Base-by-base conservation (phyloP, 1,284 basidiomycete genomes). In the Boletus smithii region DNA sequence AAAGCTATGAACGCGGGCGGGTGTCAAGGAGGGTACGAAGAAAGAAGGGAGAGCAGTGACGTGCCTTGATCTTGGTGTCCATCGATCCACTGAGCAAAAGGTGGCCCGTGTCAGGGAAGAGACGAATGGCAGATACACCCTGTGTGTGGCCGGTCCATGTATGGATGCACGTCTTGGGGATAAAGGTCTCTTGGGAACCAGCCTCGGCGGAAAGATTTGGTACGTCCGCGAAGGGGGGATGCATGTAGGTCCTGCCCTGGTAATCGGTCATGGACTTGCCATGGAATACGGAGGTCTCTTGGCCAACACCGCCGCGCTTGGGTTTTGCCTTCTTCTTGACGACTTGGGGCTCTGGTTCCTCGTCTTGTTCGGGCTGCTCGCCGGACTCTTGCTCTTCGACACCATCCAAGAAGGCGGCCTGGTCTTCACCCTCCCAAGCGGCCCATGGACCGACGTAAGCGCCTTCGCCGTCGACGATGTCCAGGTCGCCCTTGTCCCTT, bases 81-180 rank as follows among this genome's bases (percentile, higher is more conserved):
- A 98, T 95, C 47, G 91, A 95, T 1, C 87, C 94, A 62, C 90
- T 95, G 50, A 99, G 80, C 53, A 99, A 67, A 24, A 99, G 73
- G 70, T 99, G 97, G 0, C 94, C 95, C 11, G 91, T 94, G 49
- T 86, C 77, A 7, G 97, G 97, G 71, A 99, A 95, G 33, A 93
- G 75, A 45, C 91, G 86, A 53, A 99, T 83, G 44, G 88, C 89
- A n/a, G 91, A 92, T 5, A 99, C 91, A 34, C 90, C 97, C 68
- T 93, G 91, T 18, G 93, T 99, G 69, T 99, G 97, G 0, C 97
- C 97, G 3, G 92, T 95, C 88, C 92, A 99, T 0, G 95, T 98
- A 66, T 99, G 97, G 53, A 97, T 83, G 70, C 95, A 98, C 13
- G 80, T 75, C 71, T 98, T 97, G 29, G 97, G 97, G 48, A 98